phyloP scores from a whole-genome alignment of 306 rosid species.

The Pachyrhizus erosus region DNA sequence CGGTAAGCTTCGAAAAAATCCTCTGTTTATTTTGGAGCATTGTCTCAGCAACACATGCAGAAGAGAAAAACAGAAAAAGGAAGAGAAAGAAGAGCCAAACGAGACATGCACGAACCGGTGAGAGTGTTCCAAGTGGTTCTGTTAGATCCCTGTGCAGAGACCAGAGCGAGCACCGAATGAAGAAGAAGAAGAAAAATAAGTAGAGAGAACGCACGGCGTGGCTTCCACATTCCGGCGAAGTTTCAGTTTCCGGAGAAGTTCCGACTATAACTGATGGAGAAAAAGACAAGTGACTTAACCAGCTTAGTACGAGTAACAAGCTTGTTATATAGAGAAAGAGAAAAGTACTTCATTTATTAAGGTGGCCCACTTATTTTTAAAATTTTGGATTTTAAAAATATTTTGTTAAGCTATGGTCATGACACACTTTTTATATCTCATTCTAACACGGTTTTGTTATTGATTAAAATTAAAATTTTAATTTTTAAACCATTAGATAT shows the following conservation, averaged over 20 bases:
- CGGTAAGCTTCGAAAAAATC: background rate
- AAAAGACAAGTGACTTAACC: background rate
- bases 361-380: too few relatives aligned
- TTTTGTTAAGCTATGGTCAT: too few relatives aligned
- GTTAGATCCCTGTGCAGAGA: constrained; percentile 67
- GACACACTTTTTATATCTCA: too few relatives aligned
- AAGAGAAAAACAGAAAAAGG: background rate
- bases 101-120: constrained; percentile 46
- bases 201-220: constrained; percentile 46
- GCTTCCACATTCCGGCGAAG: constrained; percentile 56
- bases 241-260: background rate
- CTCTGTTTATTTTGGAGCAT: background rate
- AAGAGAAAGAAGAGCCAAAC: background rate
- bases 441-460: too few relatives aligned
- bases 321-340: too few relatives aligned
- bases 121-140: constrained; percentile 63
- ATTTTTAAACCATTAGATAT: too few relatives aligned
- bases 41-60: background rate
- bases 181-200: constrained; percentile 14
- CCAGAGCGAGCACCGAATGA: constrained; percentile 46
- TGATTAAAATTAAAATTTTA: too few relatives aligned
- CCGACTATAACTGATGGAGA: background rate
- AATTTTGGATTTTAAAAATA: too few relatives aligned
- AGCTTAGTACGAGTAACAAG: background rate
- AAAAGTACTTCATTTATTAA: too few relatives aligned